Percentiles rank a stretch among this genome's conserved stretches.
Evolutionary conservation across 169 alveolate species (phyloP).

Genomic region (Amoebophrya sp.): DNA sequence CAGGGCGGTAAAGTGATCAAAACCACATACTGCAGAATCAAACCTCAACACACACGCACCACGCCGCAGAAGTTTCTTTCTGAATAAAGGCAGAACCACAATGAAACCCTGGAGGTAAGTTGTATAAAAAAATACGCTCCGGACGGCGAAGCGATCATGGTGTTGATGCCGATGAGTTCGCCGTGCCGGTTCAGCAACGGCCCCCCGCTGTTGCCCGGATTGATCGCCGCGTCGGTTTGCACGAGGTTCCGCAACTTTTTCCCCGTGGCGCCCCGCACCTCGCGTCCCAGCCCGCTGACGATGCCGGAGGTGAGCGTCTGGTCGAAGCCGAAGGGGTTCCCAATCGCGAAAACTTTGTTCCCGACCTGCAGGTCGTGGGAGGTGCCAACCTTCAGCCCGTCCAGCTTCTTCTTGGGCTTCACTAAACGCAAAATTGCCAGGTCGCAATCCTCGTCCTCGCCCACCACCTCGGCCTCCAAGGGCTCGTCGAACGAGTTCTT

Average conservation of each 20-base stretch:
- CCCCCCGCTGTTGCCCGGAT: slow-evolving; percentile 44
- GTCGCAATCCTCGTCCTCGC: slow-evolving; percentile 5
- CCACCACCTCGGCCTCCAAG: not conserved
- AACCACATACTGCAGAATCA: too few relatives aligned
- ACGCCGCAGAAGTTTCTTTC: too few relatives aligned
- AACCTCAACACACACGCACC: too few relatives aligned
- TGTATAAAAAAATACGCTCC: slow-evolving; percentile 33
- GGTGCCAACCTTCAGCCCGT: not conserved
- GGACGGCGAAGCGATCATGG: slow-evolving; percentile 34
- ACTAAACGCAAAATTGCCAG: not conserved
- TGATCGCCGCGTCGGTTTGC: slow-evolving; percentile 43
- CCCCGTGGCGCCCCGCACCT: slow-evolving; percentile 30
- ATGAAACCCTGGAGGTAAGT: too few relatives aligned
- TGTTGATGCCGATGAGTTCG: slow-evolving; percentile 34
- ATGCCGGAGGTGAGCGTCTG: slow-evolving; percentile 35
- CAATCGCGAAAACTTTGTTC: not conserved
- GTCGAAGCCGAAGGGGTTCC: slow-evolving; percentile 31
- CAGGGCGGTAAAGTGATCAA: too few relatives aligned
- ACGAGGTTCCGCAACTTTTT: not conserved
- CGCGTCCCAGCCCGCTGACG: slow-evolving; percentile 37
- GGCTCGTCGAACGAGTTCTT: too few relatives aligned
- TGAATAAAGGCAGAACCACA: too few relatives aligned
- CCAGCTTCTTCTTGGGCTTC: not conserved
- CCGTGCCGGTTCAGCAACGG: slow-evolving; percentile 32
- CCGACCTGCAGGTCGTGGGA: not conserved